Base-by-base conservation (phyloP, 345 rosid species). In the Tarenaya hassleriana region DNA sequence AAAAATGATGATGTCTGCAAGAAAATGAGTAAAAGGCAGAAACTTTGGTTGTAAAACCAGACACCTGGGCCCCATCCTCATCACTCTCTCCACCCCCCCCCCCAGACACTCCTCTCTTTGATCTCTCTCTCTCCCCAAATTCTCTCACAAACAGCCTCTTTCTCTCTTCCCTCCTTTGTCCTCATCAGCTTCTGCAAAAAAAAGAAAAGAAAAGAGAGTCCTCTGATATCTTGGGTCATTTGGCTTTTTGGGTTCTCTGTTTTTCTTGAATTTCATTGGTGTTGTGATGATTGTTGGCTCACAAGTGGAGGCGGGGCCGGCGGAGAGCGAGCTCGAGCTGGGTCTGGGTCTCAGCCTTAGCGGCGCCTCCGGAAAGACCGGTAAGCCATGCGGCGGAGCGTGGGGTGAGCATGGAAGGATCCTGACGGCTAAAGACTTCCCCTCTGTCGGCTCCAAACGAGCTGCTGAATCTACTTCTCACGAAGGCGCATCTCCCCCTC, bases 351-450 rank as follows among this genome's bases (percentile, higher is more conserved):
- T 87, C 54, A 79, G 95, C 64, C 77, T 86, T 4, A 84, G 95
- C 7, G 62, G 75, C 19, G 73, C 75, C 20, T 65, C 73, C 3
- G 52, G 69, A n/a, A 83, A 77, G 61, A 37, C 34, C 12, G 76
- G 68, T 54, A 56, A 69, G 34, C 14, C 70, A 51, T 42, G 58
- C 15, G 63, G 57, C 9, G 61, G 57, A 47, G 72, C 74, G 55
- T 72, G 90, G 90, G 82, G 87, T 34, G 88, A 80, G 71, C 74
- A 77, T 67, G 86, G 88, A 1, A 80, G 92, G 61, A 82, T 86
- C 66, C 61, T 86, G 60, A 86, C 83, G 2, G 88, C 95, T 14
- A 76, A 77, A 38, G 87, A 82, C 57, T 85, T 85, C 49, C 89
- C 86, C 69, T 78, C 77, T 8, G 60, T 58, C 61, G 88, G 85